Conservation (phyloP, 306 rosid species). For the Dalbergia cochinchinensis region DNA sequence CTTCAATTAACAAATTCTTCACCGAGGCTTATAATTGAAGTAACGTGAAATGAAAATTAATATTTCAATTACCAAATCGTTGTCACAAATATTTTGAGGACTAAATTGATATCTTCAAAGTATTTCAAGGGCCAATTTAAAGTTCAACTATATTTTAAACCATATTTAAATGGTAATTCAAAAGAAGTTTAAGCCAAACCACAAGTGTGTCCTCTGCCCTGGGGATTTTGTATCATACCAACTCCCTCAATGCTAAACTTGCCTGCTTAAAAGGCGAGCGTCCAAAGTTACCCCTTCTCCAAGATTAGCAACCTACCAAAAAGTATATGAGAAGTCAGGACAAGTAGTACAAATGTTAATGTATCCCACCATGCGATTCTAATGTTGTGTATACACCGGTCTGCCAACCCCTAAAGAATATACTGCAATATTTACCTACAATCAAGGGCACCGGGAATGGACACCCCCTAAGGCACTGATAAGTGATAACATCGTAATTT, state of each 20-base stretch:
- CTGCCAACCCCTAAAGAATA: not conserved
- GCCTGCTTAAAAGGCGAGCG: constrained; percentile 91
- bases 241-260: constrained; percentile 49
- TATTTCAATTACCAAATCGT: too few relatives aligned
- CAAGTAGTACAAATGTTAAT: not conserved
- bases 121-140: too few relatives aligned
- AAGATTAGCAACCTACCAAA: constrained; percentile 69
- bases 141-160: not conserved
- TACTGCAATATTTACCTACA: too few relatives aligned
- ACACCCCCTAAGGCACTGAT: not conserved
- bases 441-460: too few relatives aligned
- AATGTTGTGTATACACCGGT: not conserved
- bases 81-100: too few relatives aligned
- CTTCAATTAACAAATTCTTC: too few relatives aligned
- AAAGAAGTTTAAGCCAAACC: constrained; percentile 23
- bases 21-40: too few relatives aligned
- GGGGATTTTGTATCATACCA: constrained; percentile 1
- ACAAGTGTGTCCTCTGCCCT: constrained; percentile 24
- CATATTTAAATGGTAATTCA: not conserved
- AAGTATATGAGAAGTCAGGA: constrained; percentile 2
- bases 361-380: not conserved
- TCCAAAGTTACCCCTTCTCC: constrained; percentile 93
- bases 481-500: not conserved
- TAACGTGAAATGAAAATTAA: too few relatives aligned
- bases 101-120: too few relatives aligned